These are phyloP conservation scores for Chlorella sp. DNA, from an alignment of 139 green algal genomes.

Conservation along the genomic window DNA sequence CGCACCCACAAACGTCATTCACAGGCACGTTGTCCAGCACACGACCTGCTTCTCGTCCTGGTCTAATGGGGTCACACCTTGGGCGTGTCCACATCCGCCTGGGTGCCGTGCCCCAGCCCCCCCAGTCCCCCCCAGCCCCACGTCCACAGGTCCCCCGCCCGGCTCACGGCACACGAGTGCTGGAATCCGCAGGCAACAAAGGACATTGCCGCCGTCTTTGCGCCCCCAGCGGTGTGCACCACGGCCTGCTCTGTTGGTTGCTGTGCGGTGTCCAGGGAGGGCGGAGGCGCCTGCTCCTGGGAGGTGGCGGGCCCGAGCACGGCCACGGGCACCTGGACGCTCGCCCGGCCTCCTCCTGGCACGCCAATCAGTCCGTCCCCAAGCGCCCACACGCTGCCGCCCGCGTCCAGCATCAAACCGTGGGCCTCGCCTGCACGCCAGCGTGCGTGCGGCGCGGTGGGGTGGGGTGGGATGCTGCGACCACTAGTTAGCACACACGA, in stretches of 20 bases:
- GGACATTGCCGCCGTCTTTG: background rate
- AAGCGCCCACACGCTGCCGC: background rate
- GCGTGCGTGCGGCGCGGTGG: no score
- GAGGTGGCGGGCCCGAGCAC: no score
- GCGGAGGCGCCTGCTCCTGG: background rate
- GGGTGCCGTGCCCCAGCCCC: background rate
- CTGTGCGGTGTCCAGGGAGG: background rate
- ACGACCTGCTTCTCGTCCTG: no score
- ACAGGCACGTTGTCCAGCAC: no score
- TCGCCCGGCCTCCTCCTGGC: no score
- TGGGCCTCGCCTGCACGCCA: background rate
- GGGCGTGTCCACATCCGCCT: background rate
- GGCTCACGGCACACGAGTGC: background rate
- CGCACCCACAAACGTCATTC: background rate
- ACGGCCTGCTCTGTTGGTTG: background rate
- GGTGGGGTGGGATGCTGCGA: no score
- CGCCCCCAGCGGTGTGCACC: background rate
- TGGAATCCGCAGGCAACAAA: background rate
- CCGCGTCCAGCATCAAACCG: background rate
- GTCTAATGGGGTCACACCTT: no score
- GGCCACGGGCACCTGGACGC: no score
- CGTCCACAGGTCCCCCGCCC: background rate
- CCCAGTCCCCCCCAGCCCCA: constrained; percentile 5
- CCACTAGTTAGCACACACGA: no score
- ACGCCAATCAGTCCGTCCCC: background rate